phyloP scores from a whole-genome alignment of 2,329 filamentous ascomycete species.

The Colletotrichum liaoningense region DNA sequence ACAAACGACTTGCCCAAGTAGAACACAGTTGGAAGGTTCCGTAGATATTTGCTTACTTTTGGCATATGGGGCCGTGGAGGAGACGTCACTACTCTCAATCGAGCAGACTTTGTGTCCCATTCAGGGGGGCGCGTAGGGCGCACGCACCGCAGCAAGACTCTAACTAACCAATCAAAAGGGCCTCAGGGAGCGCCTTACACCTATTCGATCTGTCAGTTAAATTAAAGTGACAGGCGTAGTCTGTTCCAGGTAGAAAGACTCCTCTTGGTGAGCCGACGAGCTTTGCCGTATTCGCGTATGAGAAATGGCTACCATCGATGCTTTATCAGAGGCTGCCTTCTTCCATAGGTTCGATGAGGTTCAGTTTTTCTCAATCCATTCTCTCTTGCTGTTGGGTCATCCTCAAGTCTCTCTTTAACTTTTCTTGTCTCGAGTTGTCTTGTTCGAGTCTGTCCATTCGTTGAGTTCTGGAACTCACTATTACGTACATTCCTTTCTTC shows the following conservation, averaged over 20 bases:
- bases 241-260: conserved; percentile 9
- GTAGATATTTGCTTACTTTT: background rate
- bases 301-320: background rate
- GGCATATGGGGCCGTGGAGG: background rate
- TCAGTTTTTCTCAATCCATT: background rate
- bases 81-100: background rate
- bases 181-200: background rate
- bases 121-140: background rate
- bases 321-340: background rate
- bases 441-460: background rate
- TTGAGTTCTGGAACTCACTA: conserved; percentile 24
- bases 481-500: background rate
- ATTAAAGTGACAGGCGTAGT: conserved; percentile 19
- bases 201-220: background rate
- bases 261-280: background rate
- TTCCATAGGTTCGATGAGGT: background rate
- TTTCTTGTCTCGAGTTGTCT: background rate
- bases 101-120: background rate
- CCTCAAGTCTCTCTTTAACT: background rate
- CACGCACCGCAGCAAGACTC: background rate
- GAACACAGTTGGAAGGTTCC: background rate
- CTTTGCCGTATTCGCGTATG: background rate
- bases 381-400: background rate
- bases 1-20: background rate
- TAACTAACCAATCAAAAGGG: conserved; percentile 1